Conservation (phyloP, 2,329 filamentous ascomycete genomes). For the Aspergillus thermomutatus region DNA sequence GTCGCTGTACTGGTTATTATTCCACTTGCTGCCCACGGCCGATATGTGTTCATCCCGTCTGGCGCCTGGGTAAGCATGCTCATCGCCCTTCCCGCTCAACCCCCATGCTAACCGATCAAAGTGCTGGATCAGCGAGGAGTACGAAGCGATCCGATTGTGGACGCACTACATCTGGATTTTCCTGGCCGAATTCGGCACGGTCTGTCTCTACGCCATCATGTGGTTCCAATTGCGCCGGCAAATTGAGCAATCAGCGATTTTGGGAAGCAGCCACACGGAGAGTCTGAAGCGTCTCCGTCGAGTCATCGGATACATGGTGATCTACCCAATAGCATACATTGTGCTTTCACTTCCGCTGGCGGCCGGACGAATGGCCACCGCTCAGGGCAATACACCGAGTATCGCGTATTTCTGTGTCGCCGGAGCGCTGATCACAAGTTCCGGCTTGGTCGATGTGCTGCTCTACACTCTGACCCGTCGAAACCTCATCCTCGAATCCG, state of each 20-base stretch:
- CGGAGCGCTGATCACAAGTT: constrained; percentile 56
- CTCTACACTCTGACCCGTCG: constrained; percentile 58
- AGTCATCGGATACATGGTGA: constrained; percentile 46
- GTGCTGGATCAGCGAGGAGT: constrained; percentile 39
- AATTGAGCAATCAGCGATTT: constrained; percentile 37
- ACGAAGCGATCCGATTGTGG: constrained; percentile 47
- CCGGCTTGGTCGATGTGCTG: constrained; percentile 57
- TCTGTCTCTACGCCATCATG: constrained; percentile 48
- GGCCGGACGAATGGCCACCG: constrained; percentile 43
- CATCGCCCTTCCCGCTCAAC: neutral
- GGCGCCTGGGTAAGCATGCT: constrained; percentile 45
- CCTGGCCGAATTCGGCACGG: constrained; percentile 51
- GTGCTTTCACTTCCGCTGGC: constrained; percentile 63
- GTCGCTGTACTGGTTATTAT: constrained; percentile 46
- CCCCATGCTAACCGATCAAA: constrained; percentile 6
- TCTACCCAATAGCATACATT: constrained; percentile 54
- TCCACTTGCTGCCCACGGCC: constrained; percentile 42
- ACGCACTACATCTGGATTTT: constrained; percentile 57
- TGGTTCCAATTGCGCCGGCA: constrained; percentile 48
- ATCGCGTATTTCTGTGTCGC: constrained; percentile 49
- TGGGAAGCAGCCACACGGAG: constrained; percentile 35
- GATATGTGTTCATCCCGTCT: constrained; percentile 46
- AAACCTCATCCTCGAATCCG: constrained; percentile 52
- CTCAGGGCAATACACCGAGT: constrained; percentile 30
- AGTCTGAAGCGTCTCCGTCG: constrained; percentile 40